Percentiles rank a stretch among this genome's conserved stretches.
These are phyloP conservation scores for Lasiosphaeris hirsuta DNA, from an alignment of 495 filamentous ascomycete species.

Conservation along the genomic window DNA sequence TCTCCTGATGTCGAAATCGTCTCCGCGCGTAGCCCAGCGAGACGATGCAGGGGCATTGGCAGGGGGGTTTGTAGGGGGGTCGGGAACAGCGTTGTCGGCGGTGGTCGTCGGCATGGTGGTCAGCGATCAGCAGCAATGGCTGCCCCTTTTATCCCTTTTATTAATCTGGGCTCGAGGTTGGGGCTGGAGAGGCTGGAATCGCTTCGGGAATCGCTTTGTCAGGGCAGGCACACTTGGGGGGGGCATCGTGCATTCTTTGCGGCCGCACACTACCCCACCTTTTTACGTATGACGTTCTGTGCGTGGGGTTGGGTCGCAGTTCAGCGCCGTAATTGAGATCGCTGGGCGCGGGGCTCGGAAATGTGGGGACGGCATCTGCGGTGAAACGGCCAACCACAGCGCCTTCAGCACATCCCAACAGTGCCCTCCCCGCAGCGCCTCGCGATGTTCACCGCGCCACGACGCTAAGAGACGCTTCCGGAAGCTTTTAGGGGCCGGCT, in stretches of 20 bases:
- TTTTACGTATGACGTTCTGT: slow-evolving; percentile 19
- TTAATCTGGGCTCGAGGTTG: neutral
- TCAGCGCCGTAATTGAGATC: neutral
- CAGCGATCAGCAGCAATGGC: neutral
- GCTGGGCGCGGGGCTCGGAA: slow-evolving; percentile 4
- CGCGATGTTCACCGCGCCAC: no score
- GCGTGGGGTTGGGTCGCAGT: slow-evolving; percentile 10
- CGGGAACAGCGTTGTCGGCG: neutral
- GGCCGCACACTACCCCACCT: slow-evolving; percentile 18
- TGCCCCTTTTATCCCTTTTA: slow-evolving; percentile 5
- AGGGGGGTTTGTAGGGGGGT: neutral
- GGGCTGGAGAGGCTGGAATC: neutral
- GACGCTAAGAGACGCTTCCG: no score
- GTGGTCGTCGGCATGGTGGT: slow-evolving; percentile 5
- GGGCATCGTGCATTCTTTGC: neutral
- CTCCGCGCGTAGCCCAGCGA: neutral
- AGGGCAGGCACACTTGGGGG: neutral
- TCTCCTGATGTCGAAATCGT: slow-evolving; percentile 2
- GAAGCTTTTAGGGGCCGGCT: no score
- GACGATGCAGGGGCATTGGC: neutral
- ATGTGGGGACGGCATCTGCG: slow-evolving; percentile 6
- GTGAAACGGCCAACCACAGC: neutral
- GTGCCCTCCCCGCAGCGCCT: no score
- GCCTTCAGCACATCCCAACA: neutral
- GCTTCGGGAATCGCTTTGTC: slow-evolving; percentile 1